phyloP scores from a whole-genome alignment of 163 green algal genomes.

The Prototheca wickerhamii region DNA sequence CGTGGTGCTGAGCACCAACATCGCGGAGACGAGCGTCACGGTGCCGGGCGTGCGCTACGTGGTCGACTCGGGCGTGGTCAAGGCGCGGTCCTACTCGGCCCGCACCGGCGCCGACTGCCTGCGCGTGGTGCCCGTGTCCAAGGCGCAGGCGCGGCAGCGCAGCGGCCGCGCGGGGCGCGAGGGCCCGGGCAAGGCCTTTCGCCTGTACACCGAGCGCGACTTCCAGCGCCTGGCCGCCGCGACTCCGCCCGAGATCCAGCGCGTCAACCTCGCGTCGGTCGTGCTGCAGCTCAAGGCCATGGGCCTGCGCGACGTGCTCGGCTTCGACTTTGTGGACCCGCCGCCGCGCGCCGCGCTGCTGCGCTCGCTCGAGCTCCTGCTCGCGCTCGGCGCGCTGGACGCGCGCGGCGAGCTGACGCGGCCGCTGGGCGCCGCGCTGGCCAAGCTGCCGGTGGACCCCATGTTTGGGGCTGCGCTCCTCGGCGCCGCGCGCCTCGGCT shows the following conservation, averaged over 20 bases:
- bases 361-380: constrained; percentile 71
- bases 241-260: constrained; percentile 77
- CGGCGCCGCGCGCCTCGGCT: constrained; percentile 47
- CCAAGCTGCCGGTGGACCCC: constrained; percentile 76
- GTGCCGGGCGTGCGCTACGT: constrained; percentile 78
- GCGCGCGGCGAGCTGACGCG: constrained; percentile 11
- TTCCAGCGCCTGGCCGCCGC: constrained; percentile 49
- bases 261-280: constrained; percentile 54
- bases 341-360: constrained; percentile 63
- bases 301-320: constrained; percentile 63
- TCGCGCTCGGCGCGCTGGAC: constrained; percentile 65
- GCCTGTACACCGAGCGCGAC: constrained; percentile 74
- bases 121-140: constrained; percentile 65
- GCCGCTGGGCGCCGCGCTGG: constrained; percentile 41
- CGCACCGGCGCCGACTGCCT: constrained; percentile 69
- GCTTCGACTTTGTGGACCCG: constrained; percentile 86
- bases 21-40: constrained; percentile 87
- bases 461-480: constrained; percentile 55
- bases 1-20: constrained; percentile 85
- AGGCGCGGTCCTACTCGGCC: constrained; percentile 69
- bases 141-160: constrained; percentile 77
- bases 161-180: constrained; percentile 75
- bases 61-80: constrained; percentile 82
- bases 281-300: constrained; percentile 58
- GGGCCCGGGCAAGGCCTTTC: constrained; percentile 70